phyloP scores from a whole-genome alignment of 176 grass and related monocot genomes.

The Raddia distichophylla region DNA sequence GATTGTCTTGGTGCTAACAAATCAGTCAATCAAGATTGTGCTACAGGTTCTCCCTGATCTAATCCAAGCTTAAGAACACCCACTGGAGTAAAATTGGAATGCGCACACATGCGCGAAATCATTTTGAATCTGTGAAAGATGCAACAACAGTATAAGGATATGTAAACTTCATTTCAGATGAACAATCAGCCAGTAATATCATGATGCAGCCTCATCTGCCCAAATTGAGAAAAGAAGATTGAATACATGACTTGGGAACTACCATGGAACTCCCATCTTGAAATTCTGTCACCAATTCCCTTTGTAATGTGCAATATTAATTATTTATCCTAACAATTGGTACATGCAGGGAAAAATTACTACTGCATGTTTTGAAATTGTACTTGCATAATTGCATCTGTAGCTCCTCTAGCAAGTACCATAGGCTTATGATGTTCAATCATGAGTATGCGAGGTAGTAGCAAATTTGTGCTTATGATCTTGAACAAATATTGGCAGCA shows the following conservation, averaged over 20 bases:
- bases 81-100: conserved; percentile 59
- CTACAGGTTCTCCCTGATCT: conserved; percentile 67
- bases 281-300: conserved; percentile 32
- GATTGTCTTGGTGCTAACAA: conserved; percentile 60
- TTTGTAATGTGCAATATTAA: background rate
- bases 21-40: conserved; percentile 59
- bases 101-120: conserved; percentile 32
- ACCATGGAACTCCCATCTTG: conserved; percentile 23
- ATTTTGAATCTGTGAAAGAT: conserved; percentile 44
- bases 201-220: conserved; percentile 31
- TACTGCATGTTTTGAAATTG: conserved; percentile 15
- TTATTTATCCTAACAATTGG: conserved; percentile 13
- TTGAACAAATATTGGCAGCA: background rate
- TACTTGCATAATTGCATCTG: background rate
- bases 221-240: conserved; percentile 38
- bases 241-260: conserved; percentile 36
- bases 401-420: background rate
- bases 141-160: conserved; percentile 52
- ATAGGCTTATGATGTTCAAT: conserved; percentile 18
- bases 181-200: conserved; percentile 36
- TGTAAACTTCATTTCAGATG: conserved; percentile 40
- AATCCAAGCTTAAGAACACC: conserved; percentile 56
- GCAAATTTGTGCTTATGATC: background rate
- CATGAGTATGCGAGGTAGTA: background rate
- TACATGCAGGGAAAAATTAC: conserved; percentile 23